Percentiles rank a stretch among this genome's conserved stretches.
These are phyloP conservation scores for Fusarium sp. DNA, from an alignment of 2,329 filamentous ascomycete species.

Conservation along the genomic window DNA sequence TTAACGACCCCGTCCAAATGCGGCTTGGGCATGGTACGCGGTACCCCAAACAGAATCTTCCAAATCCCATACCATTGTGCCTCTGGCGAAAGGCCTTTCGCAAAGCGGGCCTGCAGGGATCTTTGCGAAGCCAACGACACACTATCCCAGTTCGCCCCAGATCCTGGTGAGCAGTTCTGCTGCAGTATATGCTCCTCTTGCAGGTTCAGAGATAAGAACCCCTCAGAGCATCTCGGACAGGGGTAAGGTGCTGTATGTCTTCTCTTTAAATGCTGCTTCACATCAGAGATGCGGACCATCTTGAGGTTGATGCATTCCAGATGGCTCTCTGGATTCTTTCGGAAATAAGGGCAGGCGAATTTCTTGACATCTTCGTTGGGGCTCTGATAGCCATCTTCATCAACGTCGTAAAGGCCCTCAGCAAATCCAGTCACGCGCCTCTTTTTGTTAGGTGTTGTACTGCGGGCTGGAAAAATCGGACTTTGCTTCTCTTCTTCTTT, in stretches of 20 bases:
- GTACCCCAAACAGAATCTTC: background rate
- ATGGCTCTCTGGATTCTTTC: background rate
- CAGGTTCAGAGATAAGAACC: accelerated
- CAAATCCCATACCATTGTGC: background rate
- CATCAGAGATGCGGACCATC: background rate
- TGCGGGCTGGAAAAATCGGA: background rate
- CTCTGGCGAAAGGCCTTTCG: accelerated
- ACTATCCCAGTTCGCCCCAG: background rate
- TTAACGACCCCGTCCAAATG: background rate
- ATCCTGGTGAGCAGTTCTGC: accelerated
- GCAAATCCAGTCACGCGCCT: accelerated
- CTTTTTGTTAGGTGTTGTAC: background rate
- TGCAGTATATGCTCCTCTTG: background rate
- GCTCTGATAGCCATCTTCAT: background rate
- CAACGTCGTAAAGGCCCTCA: accelerated
- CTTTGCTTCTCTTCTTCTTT: background rate
- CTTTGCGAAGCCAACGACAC: background rate
- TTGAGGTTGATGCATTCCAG: background rate
- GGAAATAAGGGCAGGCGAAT: background rate
- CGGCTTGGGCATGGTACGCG: accelerated
- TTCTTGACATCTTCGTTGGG: accelerated
- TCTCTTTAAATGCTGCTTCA: background rate
- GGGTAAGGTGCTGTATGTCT: background rate
- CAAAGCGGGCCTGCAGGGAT: accelerated
- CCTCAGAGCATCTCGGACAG: background rate